Percentiles rank a stretch among this genome's conserved stretches.
These are phyloP conservation scores for Oemleria cerasiformis DNA, from an alignment of 306 rosid genomes.

Conservation along the genomic window DNA sequence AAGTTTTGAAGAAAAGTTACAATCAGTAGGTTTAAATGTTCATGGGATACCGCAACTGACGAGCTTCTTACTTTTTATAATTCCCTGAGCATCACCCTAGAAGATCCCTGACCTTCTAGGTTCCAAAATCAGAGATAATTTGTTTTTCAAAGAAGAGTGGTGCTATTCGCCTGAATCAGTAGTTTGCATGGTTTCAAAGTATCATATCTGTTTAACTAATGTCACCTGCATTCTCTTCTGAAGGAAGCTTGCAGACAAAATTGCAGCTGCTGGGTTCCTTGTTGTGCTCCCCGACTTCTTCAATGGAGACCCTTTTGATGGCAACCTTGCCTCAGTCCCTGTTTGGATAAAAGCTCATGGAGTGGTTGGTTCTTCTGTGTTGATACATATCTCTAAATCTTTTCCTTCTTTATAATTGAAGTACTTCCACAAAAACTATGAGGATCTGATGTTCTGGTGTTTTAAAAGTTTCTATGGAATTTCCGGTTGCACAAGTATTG, in stretches of 20 bases:
- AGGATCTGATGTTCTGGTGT: background rate
- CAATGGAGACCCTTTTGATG: constrained; percentile 46
- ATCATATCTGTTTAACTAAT: background rate
- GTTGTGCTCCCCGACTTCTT: constrained; percentile 68
- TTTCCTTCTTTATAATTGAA: background rate
- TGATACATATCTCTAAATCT: background rate
- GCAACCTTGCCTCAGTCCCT: constrained; percentile 19
- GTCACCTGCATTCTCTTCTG: constrained; percentile 3
- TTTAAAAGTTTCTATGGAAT: background rate
- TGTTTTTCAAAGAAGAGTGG: background rate
- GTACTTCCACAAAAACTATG: background rate
- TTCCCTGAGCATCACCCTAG: background rate
- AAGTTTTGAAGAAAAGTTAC: background rate
- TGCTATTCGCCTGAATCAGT: background rate
- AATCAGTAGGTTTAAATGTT: background rate
- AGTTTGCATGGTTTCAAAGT: background rate
- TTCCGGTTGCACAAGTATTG: background rate
- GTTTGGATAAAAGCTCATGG: constrained; percentile 43
- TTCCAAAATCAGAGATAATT: background rate
- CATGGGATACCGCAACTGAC: background rate
- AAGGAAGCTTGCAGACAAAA: constrained; percentile 67
- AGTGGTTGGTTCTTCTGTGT: constrained; percentile 33
- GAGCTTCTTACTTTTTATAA: background rate
- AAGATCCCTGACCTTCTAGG: background rate
- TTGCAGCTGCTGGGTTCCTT: constrained; percentile 48